A percentile compares a stretch with the other conserved stretches of the same genome.
These are phyloP conservation scores for Botrytis pseudocinerea DNA, from an alignment of 2,329 filamentous ascomycete genomes.

Conservation along the genomic window DNA sequence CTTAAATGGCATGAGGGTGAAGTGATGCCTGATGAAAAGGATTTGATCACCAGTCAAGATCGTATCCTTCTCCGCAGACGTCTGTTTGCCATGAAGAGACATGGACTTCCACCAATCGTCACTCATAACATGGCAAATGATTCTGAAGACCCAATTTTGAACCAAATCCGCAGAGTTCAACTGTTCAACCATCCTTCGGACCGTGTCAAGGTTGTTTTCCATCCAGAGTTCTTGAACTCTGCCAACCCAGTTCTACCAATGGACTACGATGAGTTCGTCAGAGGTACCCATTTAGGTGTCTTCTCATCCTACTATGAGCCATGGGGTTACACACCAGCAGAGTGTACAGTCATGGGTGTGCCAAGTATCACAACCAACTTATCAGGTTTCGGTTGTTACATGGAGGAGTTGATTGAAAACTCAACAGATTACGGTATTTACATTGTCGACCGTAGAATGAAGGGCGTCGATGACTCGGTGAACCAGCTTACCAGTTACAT, in stretches of 20 bases:
- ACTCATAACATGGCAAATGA: slow-evolving; percentile 99
- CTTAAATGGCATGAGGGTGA: slow-evolving; percentile 95
- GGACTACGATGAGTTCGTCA: slow-evolving; percentile 98
- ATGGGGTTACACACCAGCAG: slow-evolving; percentile 97
- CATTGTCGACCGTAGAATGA: slow-evolving; percentile 92
- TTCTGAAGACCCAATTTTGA: slow-evolving; percentile 86
- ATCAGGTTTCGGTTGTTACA: slow-evolving; percentile 97
- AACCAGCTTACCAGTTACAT: slow-evolving; percentile 91
- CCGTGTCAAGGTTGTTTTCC: slow-evolving; percentile 96
- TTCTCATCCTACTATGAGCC: slow-evolving; percentile 99
- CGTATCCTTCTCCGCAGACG: slow-evolving; percentile 88
- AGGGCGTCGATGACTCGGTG: slow-evolving; percentile 95
- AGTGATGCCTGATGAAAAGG: slow-evolving; percentile 92
- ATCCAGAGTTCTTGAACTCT: slow-evolving; percentile 95
- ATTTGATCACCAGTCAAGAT: slow-evolving; percentile 87
- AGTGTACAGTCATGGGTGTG: slow-evolving; percentile 98
- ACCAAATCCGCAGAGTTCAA: slow-evolving; percentile 93
- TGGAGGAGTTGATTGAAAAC: slow-evolving; percentile 99
- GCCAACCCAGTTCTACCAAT: slow-evolving; percentile 92
- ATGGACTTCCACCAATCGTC: slow-evolving; percentile 87
- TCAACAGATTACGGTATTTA: slow-evolving; percentile 98
- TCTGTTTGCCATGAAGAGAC: slow-evolving; percentile 94
- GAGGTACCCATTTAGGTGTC: slow-evolving; percentile 91
- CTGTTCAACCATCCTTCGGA: slow-evolving; percentile 95
- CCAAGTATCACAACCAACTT: slow-evolving; percentile 98